A percentile compares a stretch with the other conserved stretches of the same genome.
Evolutionary conservation across 23 red algal species (phyloP).

Genomic region (Agarophyton chilense): DNA sequence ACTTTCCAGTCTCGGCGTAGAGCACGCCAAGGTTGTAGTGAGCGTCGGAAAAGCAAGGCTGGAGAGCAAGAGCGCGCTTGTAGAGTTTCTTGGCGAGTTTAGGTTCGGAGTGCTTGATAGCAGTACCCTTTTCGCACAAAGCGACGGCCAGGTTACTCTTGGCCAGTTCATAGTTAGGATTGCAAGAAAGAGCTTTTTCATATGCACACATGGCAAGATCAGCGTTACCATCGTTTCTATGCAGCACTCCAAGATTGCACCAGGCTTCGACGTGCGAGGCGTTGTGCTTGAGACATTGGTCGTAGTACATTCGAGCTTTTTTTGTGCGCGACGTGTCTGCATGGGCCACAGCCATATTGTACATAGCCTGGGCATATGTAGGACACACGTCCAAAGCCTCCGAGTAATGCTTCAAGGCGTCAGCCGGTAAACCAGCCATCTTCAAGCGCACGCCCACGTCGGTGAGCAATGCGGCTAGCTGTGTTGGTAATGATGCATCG

Average conservation of each 20-base stretch:
- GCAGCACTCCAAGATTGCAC: slow-evolving; percentile 79
- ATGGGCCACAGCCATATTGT: slow-evolving; percentile 76
- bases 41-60: slow-evolving; percentile 72
- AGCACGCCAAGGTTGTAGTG: slow-evolving; percentile 83
- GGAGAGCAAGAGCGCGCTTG: slow-evolving; percentile 69
- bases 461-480: slow-evolving; percentile 73
- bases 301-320: slow-evolving; percentile 63
- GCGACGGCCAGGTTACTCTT: slow-evolving; percentile 77
- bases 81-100: slow-evolving; percentile 57
- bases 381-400: slow-evolving; percentile 78
- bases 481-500: neutral
- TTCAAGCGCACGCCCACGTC: slow-evolving; percentile 84
- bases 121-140: slow-evolving; percentile 67
- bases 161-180: slow-evolving; percentile 84
- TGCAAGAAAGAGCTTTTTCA: slow-evolving; percentile 53
- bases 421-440: slow-evolving; percentile 68
- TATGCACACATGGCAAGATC: slow-evolving; percentile 71
- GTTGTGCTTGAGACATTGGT: slow-evolving; percentile 41
- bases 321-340: slow-evolving; percentile 44
- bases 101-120: slow-evolving; percentile 8
- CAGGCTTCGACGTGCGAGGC: slow-evolving; percentile 65
- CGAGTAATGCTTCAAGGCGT: slow-evolving; percentile 57
- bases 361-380: slow-evolving; percentile 73
- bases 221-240: slow-evolving; percentile 60
- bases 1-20: slow-evolving; percentile 79